Base-by-base conservation (phyloP, 148 eudicot species). In the Vaccinium vitisidaea region DNA sequence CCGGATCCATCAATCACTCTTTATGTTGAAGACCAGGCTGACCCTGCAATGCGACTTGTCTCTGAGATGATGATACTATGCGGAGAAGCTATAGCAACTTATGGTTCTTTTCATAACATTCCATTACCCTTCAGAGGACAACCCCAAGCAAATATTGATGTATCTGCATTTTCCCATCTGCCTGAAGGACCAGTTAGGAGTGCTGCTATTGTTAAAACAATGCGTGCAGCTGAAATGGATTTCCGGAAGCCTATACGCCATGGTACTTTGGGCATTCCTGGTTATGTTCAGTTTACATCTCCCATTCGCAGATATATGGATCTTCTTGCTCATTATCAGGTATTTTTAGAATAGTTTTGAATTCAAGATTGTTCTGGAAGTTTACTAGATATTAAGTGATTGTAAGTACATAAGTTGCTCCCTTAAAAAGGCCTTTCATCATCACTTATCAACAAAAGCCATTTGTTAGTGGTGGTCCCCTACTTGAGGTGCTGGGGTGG, bases 241-340 rank as follows among this genome's bases (percentile, higher is more conserved):
- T 97, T 92, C 86, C 91, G 95, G 88, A 91, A 93, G 78, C 98
- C 99, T 87, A 90, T 90, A 85, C 96, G 98, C 32, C 99, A 97
- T 85, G 99, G 95, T 19, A 83, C 88, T 52, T 86, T 97, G 87
- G 99, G 99, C 54, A 82, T 97, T 88, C 99, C 99, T 86, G 98
- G 98, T 63, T 97, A 97, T 91, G 99, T 97, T 82, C 99, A 97
- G 91, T 97, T 97, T 85, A 97, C 98, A 46, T 97, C 99, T 87
- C 99, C 99, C 74, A 97, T 97, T 61, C 94, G 99, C 27, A 91
- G 99, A 94, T 97, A 97, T 89, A 88, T 97, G 94, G 99, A 97
- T 92, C 98, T 97, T 83, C 93, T 95, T 86, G 99, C 99, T 82
- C 99, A 97, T 90, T 97, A 97, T 88, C 99, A 97, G 96, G 99